Percentiles rank a stretch among this genome's conserved stretches.
These are phyloP conservation scores for Aechmea fasciata DNA, from an alignment of 176 grass and related monocot genomes.

Conservation along the genomic window DNA sequence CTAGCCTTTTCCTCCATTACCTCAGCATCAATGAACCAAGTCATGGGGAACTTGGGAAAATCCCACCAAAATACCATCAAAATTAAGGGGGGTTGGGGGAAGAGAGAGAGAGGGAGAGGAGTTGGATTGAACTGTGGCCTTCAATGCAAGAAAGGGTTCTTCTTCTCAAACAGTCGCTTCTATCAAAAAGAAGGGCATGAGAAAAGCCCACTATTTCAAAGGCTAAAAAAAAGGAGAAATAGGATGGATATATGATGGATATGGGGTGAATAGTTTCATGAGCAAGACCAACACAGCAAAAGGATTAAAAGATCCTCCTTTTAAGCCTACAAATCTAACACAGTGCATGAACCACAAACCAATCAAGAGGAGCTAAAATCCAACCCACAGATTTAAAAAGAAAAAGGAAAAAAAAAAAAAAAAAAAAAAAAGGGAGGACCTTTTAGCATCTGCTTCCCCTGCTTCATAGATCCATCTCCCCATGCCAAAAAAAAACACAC, in stretches of 20 bases:
- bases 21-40: constrained; percentile 43
- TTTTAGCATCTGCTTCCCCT: not conserved
- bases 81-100: not conserved
- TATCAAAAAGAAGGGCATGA: not conserved
- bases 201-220: not conserved
- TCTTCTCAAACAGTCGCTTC: constrained; percentile 16
- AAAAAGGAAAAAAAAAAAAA: not conserved
- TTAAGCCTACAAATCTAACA: not conserved
- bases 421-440: not conserved
- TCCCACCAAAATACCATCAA: constrained; percentile 5
- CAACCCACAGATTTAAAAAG: no score
- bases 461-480: not conserved
- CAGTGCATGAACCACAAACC: not conserved
- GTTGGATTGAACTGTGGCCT: not conserved
- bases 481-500: not conserved
- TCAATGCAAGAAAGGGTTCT: constrained; percentile 7
- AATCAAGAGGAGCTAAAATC: not conserved
- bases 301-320: not conserved
- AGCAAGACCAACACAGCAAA: not conserved
- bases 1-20: constrained; percentile 38
- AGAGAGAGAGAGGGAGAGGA: constrained; percentile 1
- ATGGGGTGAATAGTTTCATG: not conserved
- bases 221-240: not conserved
- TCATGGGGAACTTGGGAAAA: constrained; percentile 29
- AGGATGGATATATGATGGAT: not conserved